Percentiles rank a stretch among this genome's conserved stretches.
phyloP scores from a whole-genome alignment of 257 asterid species.

The Salvia hispanica region DNA sequence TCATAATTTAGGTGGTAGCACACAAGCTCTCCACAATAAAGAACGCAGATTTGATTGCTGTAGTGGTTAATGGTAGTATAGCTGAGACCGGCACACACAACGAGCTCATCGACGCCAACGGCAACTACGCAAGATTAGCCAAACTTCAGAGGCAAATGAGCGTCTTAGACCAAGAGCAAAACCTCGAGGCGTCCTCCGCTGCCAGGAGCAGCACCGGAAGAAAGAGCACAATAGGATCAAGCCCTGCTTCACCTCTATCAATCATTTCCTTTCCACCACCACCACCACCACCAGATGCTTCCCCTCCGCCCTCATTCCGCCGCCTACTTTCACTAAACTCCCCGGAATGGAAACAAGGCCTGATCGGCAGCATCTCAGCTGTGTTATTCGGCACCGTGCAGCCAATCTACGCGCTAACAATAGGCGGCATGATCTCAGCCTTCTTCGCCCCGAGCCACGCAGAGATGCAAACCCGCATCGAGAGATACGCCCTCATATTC shows the following conservation, averaged over 20 bases:
- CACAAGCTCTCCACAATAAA: conserved; percentile 83
- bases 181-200: conserved; percentile 43
- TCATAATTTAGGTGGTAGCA: conserved; percentile 65
- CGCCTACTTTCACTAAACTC: conserved; percentile 57
- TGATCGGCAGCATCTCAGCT: conserved; percentile 67
- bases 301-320: conserved; percentile 56
- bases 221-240: conserved; percentile 56
- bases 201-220: conserved; percentile 57
- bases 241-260: conserved; percentile 60
- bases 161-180: conserved; percentile 54
- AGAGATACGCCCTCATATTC: conserved; percentile 53
- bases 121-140: conserved; percentile 63
- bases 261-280: not conserved
- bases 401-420: conserved; percentile 75
- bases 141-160: conserved; percentile 72
- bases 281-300: conserved; percentile 23
- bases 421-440: conserved; percentile 81
- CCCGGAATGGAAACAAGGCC: conserved; percentile 79
- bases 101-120: conserved; percentile 58
- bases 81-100: conserved; percentile 69
- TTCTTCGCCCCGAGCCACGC: conserved; percentile 57
- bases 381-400: conserved; percentile 69
- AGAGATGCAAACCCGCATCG: conserved; percentile 60
- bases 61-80: conserved; percentile 53
- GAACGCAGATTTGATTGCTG: conserved; percentile 75